phyloP scores from a whole-genome alignment of 225 moss, liverwort and hornwort genomes.

The Takakia lepidozioides region DNA sequence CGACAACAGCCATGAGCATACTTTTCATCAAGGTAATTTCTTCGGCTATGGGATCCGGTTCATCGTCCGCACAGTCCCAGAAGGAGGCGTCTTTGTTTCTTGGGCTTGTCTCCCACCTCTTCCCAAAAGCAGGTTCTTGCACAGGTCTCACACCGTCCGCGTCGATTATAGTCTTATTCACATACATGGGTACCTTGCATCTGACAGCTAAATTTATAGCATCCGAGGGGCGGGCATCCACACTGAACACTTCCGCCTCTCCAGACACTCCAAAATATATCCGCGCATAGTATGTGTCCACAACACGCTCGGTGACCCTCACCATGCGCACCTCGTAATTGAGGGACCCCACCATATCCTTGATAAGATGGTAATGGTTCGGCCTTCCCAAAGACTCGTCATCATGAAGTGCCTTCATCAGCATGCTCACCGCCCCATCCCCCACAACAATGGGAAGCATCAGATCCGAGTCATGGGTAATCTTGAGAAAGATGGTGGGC shows the following conservation, averaged over 20 bases:
- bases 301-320: conserved; percentile 84
- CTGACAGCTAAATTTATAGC: conserved; percentile 91
- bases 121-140: conserved; percentile 46
- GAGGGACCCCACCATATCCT: conserved; percentile 73
- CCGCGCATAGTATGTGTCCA: conserved; percentile 90
- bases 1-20: conserved; percentile 77
- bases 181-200: conserved; percentile 93
- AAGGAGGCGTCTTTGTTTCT: conserved; percentile 48
- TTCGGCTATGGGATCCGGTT: conserved; percentile 71
- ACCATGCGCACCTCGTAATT: conserved; percentile 93
- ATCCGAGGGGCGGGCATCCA: conserved; percentile 92
- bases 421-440: conserved; percentile 85
- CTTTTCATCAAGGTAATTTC: conserved; percentile 80
- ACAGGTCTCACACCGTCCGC: conserved; percentile 85
- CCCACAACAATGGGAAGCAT: conserved; percentile 97
- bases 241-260: conserved; percentile 69
- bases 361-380: conserved; percentile 85
- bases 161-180: conserved; percentile 77
- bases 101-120: conserved; percentile 33
- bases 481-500: conserved; percentile 89
- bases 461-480: conserved; percentile 65
- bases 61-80: conserved; percentile 43
- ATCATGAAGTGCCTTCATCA: conserved; percentile 86
- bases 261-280: conserved; percentile 80
- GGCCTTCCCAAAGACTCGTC: conserved; percentile 67